Conservation (phyloP, 1,284 basidiomycete genomes). For the Melampsora americana region DNA sequence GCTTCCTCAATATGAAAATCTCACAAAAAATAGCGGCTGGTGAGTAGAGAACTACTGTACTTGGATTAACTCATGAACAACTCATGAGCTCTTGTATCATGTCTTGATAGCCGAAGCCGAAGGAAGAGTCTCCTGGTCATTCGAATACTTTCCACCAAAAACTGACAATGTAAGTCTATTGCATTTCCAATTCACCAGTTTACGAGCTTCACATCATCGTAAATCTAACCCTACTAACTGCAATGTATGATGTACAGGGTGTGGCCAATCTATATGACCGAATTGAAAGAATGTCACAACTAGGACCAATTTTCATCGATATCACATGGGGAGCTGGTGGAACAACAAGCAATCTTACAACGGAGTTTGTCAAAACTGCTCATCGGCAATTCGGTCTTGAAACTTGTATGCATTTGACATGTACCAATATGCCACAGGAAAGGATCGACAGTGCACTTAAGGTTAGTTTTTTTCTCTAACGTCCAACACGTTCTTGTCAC, state of each 20-base stretch:
- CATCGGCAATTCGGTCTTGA: constrained; percentile 77
- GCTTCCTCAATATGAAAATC: constrained; percentile 24
- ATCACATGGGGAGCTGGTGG: constrained; percentile 99
- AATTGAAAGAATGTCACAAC: constrained; percentile 67
- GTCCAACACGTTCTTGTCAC: background rate
- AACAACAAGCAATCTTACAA: constrained; percentile 63
- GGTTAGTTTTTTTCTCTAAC: constrained; percentile 59
- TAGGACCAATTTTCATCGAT: constrained; percentile 96
- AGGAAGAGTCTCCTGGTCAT: constrained; percentile 84
- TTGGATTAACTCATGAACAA: background rate
- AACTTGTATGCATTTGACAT: constrained; percentile 90
- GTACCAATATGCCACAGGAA: constrained; percentile 91
- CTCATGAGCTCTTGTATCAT: background rate
- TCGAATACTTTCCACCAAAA: constrained; percentile 93
- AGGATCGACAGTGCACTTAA: constrained; percentile 77
- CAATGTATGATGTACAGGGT: constrained; percentile 59
- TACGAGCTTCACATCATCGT: too few species aligned
- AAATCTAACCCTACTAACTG: background rate
- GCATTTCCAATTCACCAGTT: background rate
- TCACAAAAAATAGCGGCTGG: constrained; percentile 43
- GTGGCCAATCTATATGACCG: constrained; percentile 80
- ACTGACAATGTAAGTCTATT: constrained; percentile 68
- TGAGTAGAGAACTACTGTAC: background rate
- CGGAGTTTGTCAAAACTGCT: constrained; percentile 86
- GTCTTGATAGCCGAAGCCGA: constrained; percentile 55